These are phyloP conservation scores for Glaciozyma antarctica DNA, from an alignment of 768 basidiomycete species.

Conservation along the genomic window DNA sequence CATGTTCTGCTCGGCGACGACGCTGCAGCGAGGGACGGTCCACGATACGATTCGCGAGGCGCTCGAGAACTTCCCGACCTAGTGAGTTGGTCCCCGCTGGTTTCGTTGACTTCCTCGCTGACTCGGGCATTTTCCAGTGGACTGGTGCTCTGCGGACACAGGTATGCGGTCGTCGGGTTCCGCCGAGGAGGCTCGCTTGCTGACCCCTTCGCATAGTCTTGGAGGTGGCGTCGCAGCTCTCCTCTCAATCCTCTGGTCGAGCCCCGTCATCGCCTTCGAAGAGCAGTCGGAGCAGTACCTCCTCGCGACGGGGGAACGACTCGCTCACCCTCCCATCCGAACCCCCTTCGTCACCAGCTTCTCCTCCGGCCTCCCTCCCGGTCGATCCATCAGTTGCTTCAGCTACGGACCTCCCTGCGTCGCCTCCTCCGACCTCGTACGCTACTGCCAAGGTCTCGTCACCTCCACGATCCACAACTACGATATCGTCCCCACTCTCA, in stretches of 20 bases:
- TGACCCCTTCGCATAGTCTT: slow-evolving; percentile 16
- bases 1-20: slow-evolving; percentile 30
- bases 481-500: slow-evolving; percentile 39
- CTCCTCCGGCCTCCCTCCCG: slow-evolving; percentile 39
- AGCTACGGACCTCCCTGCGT: slow-evolving; percentile 40
- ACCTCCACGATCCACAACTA: slow-evolving; percentile 38
- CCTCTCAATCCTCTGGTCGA: slow-evolving; percentile 37
- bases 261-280: slow-evolving; percentile 30
- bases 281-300: not conserved
- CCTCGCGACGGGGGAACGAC: too few species aligned
- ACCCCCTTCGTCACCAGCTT: slow-evolving; percentile 40
- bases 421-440: slow-evolving; percentile 39
- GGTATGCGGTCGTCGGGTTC: slow-evolving; percentile 8
- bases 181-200: not conserved
- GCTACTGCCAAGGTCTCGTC: slow-evolving; percentile 39
- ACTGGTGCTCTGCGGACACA: slow-evolving; percentile 40
- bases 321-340: not conserved
- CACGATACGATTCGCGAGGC: slow-evolving; percentile 39
- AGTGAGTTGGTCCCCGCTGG: slow-evolving; percentile 2
- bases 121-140: slow-evolving; percentile 18
- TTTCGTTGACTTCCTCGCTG: too few species aligned
- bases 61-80: slow-evolving; percentile 36
- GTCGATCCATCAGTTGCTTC: slow-evolving; percentile 41
- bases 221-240: slow-evolving; percentile 42
- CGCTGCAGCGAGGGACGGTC: slow-evolving; percentile 36